Percentiles rank a stretch among this genome's conserved stretches.
phyloP scores from a whole-genome alignment of 2,329 filamentous ascomycete genomes.

The Sporothrix luriei region DNA sequence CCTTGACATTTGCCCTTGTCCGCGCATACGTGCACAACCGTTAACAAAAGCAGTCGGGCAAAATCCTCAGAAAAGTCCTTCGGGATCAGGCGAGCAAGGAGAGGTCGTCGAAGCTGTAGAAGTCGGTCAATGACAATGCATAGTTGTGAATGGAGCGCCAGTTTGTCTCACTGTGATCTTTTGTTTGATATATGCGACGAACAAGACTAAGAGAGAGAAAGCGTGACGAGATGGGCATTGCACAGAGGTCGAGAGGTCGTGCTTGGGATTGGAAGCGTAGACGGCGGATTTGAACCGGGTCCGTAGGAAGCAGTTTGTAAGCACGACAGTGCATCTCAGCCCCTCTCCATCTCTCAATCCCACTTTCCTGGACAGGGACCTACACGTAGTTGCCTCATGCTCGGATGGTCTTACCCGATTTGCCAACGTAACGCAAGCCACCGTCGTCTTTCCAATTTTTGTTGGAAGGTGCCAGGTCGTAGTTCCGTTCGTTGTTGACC shows the following conservation, averaged over 20 bases:
- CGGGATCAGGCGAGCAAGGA: slow-evolving; percentile 60
- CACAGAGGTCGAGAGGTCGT: neutral
- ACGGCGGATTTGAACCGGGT: neutral
- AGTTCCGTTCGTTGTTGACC: neutral
- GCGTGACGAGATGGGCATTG: neutral
- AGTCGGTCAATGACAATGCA: neutral
- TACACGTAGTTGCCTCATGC: too few relatives aligned
- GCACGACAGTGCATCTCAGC: neutral
- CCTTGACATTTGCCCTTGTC: neutral
- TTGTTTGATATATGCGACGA: neutral
- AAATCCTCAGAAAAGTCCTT: slow-evolving; percentile 64
- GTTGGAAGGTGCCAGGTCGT: neutral
- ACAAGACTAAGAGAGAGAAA: neutral
- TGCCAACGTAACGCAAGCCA: neutral
- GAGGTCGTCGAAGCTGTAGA: slow-evolving; percentile 42
- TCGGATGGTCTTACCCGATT: neutral
- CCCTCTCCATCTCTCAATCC: neutral
- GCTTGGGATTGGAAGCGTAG: neutral
- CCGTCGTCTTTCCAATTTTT: neutral
- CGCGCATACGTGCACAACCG: neutral
- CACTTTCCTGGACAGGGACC: neutral
- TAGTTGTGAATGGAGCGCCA: neutral
- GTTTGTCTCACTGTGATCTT: neutral
- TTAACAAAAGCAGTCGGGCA: slow-evolving; percentile 57
- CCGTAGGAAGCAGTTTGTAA: neutral